phyloP scores from a whole-genome alignment of 768 basidiomycete species.

The Boletellus ananas region DNA sequence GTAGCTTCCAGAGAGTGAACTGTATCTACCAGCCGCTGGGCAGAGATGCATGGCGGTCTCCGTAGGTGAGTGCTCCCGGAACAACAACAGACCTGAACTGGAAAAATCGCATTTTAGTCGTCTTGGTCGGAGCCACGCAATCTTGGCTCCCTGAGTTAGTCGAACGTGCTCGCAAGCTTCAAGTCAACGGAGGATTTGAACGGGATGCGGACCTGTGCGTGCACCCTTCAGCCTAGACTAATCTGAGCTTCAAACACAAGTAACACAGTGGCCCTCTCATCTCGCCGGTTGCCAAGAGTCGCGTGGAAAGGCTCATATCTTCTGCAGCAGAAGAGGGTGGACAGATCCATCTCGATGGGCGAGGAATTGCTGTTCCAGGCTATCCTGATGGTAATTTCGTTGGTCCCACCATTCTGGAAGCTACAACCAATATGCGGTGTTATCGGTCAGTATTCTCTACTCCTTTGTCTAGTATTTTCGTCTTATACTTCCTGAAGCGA shows the following conservation, averaged over 20 bases:
- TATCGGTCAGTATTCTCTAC: slow-evolving; percentile 62
- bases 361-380: slow-evolving; percentile 58
- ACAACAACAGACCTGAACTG: neutral
- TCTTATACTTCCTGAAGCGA: slow-evolving; percentile 46
- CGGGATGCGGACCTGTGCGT: slow-evolving; percentile 72
- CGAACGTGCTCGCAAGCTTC: slow-evolving; percentile 74
- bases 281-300: slow-evolving; percentile 75
- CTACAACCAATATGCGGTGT: slow-evolving; percentile 75
- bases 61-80: slow-evolving; percentile 53
- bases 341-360: slow-evolving; percentile 81
- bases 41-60: slow-evolving; percentile 98
- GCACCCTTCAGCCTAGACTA: neutral
- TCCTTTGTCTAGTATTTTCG: neutral
- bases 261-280: slow-evolving; percentile 66
- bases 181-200: slow-evolving; percentile 90
- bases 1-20: slow-evolving; percentile 19
- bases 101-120: slow-evolving; percentile 34
- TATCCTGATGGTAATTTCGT: slow-evolving; percentile 93
- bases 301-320: slow-evolving; percentile 70
- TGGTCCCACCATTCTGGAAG: slow-evolving; percentile 88
- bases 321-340: slow-evolving; percentile 81
- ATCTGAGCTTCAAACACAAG: neutral
- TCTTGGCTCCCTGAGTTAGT: slow-evolving; percentile 86
- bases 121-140: slow-evolving; percentile 77
- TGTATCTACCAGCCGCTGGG: slow-evolving; percentile 66